Percentiles rank a stretch among this genome's conserved stretches.
These are phyloP conservation scores for Kockiozyma suomiensis DNA, from an alignment of 805 yeast species.

Conservation along the genomic window DNA sequence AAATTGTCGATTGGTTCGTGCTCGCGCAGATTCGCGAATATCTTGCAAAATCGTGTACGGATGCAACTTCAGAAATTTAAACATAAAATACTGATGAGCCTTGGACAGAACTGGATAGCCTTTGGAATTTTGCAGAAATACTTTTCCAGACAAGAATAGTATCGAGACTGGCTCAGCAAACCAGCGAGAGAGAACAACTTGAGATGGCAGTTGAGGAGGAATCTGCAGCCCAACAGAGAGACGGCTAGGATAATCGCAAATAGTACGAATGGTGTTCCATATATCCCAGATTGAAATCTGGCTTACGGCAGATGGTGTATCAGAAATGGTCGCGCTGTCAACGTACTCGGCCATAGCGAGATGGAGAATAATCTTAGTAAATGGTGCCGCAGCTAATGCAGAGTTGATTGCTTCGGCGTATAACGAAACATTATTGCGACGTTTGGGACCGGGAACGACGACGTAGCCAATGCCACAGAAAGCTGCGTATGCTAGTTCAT, in stretches of 20 bases:
- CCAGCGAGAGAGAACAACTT: conserved; percentile 61
- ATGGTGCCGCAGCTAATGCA: conserved; percentile 38
- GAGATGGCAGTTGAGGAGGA: conserved; percentile 61
- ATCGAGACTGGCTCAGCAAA: conserved; percentile 66
- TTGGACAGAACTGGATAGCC: conserved; percentile 67
- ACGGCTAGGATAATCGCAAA: conserved; percentile 56
- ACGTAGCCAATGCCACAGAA: conserved; percentile 60
- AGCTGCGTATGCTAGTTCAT: conserved; percentile 61
- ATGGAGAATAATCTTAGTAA: conserved; percentile 28
- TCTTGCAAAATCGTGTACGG: conserved; percentile 56
- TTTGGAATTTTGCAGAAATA: conserved; percentile 61
- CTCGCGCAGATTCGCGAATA: conserved; percentile 45
- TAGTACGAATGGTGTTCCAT: conserved; percentile 66
- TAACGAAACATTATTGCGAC: conserved; percentile 54
- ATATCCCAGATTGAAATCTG: conserved; percentile 69
- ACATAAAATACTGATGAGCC: conserved; percentile 54
- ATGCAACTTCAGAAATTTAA: conserved; percentile 49
- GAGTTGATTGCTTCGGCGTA: conserved; percentile 51
- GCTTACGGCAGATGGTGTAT: conserved; percentile 39
- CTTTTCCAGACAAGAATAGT: conserved; percentile 56
- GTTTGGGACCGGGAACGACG: conserved; percentile 65
- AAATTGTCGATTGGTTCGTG: conserved; percentile 30
- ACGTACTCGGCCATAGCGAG: conserved; percentile 40
- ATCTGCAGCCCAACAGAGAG: conserved; percentile 75
- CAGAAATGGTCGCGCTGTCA: conserved; percentile 26